These are phyloP conservation scores for Stropharia rugosoannulata DNA, from an alignment of 768 basidiomycete species.

Conservation along the genomic window DNA sequence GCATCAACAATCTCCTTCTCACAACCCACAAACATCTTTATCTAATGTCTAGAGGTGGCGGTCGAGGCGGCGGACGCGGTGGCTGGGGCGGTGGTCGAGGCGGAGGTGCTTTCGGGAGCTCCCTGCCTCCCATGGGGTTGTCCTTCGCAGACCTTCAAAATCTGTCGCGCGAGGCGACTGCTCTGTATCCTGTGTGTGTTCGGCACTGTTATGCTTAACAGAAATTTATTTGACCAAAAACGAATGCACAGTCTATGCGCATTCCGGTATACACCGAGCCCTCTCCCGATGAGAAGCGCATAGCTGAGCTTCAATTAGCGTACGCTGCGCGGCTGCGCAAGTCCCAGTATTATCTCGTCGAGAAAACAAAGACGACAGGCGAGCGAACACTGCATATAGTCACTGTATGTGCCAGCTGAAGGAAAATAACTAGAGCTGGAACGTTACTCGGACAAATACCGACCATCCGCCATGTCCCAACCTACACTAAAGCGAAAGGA, in stretches of 20 bases:
- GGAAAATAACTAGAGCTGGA: conserved; percentile 54
- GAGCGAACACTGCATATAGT: conserved; percentile 6
- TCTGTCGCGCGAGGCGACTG: conserved; percentile 72
- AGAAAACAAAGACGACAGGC: conserved; percentile 65
- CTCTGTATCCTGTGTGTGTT: conserved; percentile 75
- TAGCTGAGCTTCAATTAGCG: conserved; percentile 65
- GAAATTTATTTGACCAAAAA: conserved; percentile 16
- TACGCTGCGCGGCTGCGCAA: conserved; percentile 63
- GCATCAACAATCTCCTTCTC: conserved; percentile 5
- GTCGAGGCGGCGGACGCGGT: conserved; percentile 30
- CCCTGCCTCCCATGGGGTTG: conserved; percentile 74
- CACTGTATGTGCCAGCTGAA: background rate
- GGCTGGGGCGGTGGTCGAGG: conserved; percentile 46
- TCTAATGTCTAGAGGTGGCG: conserved; percentile 41
- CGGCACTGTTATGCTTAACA: conserved; percentile 11
- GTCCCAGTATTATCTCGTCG: conserved; percentile 75
- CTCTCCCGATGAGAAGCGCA: conserved; percentile 61
- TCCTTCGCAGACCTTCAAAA: conserved; percentile 79
- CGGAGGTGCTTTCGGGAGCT: conserved; percentile 54
- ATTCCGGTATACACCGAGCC: conserved; percentile 71
- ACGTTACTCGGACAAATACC: conserved; percentile 84
- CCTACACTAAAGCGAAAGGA: conserved; percentile 71
- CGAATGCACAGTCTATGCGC: conserved; percentile 51
- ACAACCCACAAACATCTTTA: conserved; percentile 1
- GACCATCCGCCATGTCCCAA: conserved; percentile 55